A percentile compares a stretch with the other conserved stretches of the same genome.
Evolutionary conservation across 495 filamentous ascomycete species (phyloP).

Genomic region (Podospora australis): DNA sequence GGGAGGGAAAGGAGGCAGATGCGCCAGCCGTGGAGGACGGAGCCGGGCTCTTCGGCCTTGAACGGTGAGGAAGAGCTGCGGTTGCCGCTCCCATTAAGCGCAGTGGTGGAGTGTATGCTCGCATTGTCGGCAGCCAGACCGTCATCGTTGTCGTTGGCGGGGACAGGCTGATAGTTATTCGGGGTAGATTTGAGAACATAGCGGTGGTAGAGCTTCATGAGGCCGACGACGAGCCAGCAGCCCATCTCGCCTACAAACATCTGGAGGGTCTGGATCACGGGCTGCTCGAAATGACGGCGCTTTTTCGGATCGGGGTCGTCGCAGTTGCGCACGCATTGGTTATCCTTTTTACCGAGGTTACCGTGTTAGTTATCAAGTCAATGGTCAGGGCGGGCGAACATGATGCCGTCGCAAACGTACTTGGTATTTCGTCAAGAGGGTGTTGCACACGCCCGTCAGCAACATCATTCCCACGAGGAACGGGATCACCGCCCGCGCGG

Average conservation of each 20-base stretch:
- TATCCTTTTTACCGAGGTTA: slow-evolving; percentile 53
- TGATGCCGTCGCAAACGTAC: too few relatives aligned
- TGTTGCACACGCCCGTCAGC: slow-evolving; percentile 85
- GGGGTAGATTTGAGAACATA: slow-evolving; percentile 40
- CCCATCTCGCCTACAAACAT: slow-evolving; percentile 95
- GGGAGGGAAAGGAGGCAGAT: slow-evolving; percentile 77
- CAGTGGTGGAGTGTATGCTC: slow-evolving; percentile 41
- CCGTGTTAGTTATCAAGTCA: not conserved
- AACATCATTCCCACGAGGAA: slow-evolving; percentile 92
- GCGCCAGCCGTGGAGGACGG: slow-evolving; percentile 61
- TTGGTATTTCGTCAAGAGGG: slow-evolving; percentile 93
- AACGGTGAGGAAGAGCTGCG: not conserved
- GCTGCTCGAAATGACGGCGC: slow-evolving; percentile 75
- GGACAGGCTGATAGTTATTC: slow-evolving; percentile 54
- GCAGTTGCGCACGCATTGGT: slow-evolving; percentile 92
- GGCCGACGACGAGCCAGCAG: slow-evolving; percentile 78
- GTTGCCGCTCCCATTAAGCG: slow-evolving; percentile 37
- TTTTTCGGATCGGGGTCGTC: slow-evolving; percentile 64
- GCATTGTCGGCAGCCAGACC: slow-evolving; percentile 35
- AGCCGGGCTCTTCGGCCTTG: slow-evolving; percentile 14
- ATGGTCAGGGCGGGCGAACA: not conserved
- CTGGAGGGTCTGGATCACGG: slow-evolving; percentile 88
- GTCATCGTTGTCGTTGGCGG: slow-evolving; percentile 30
- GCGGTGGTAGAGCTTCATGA: slow-evolving; percentile 56
- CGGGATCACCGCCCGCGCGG: slow-evolving; percentile 57